Base-by-base conservation (phyloP, 2,329 filamentous ascomycete genomes). In the Gnomoniopsis sp. region DNA sequence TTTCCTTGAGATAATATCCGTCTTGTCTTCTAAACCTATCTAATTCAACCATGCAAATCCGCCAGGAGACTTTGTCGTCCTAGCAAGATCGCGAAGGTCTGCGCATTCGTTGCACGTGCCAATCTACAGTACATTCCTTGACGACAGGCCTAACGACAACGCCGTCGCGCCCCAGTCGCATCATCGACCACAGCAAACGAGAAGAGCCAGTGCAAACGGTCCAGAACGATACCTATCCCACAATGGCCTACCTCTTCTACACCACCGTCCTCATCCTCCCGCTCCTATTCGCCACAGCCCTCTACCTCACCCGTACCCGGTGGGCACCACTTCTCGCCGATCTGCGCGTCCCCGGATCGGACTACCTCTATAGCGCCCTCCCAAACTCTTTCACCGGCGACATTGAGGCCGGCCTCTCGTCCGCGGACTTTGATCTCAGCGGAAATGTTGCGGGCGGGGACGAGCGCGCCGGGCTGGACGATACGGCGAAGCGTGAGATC, bases 321-420 rank as follows among this genome's bases (percentile, higher is more conserved):
- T 98, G 95, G 95, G 76, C 88, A 48, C 87, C 84, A 58, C 78
- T 84, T 65, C 74, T 96, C 49, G 57, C 62, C 33, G 59, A 62
- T 14, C 79, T 82, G 53, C 80, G 78, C 68, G 64, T 77, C 59
- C 79, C 81, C 53, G 75, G 79, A 66, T 72, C 80, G 63, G 75
- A 82, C 62, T 87, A 88, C 71, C 75, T 91, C 67, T 97, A 98
- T 78, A 81, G 87, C 54, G 88, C 85, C 34, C 84, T 98, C 1
- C 90, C 91, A 0, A 80, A 81, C 17, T 87, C 84, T 52, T 99
- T 98, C 77, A 80, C 86, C 47, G 86, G 83, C 65, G 95, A 99
- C 75, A 88, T 95, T 59, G 93, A 97, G 74, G 88, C 90, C 17
- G 95, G 95, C 21, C 83, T 99, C 30, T 89, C 88, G 46, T 93